These are phyloP conservation scores for Isoetes taiwanensis DNA, from an alignment of 75 land plant species.

Conservation along the genomic window DNA sequence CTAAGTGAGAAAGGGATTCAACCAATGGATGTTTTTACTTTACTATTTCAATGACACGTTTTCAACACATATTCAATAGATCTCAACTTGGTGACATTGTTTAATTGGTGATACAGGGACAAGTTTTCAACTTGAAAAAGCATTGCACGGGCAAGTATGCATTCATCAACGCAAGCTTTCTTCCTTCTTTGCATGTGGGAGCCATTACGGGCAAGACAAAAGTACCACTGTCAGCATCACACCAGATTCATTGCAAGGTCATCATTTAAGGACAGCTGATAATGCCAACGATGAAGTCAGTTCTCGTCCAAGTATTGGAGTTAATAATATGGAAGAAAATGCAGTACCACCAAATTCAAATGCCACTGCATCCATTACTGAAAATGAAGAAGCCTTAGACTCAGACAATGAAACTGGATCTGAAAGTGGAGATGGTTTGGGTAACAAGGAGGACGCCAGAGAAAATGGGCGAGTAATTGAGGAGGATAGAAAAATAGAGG, in stretches of 20 bases:
- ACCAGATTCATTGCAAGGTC: no score
- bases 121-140: not conserved
- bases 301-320: no score
- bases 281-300: no score
- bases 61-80: no score
- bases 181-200: not conserved
- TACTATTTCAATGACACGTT: no score
- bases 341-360: not conserved
- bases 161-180: not conserved
- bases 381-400: not conserved
- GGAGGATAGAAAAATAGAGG: not conserved
- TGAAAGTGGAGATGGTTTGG: not conserved
- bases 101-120: constrained; percentile 1
- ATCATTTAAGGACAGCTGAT: no score
- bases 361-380: not conserved
- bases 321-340: not conserved
- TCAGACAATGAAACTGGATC: not conserved
- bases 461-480: not conserved
- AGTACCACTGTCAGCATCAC: no score
- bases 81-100: no score
- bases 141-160: no score
- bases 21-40: no score
- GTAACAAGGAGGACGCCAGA: not conserved
- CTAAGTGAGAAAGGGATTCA: no score
- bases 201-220: no score